Evolutionary conservation across 495 filamentous ascomycete species (phyloP).

Genomic region (Daldinia grandis): DNA sequence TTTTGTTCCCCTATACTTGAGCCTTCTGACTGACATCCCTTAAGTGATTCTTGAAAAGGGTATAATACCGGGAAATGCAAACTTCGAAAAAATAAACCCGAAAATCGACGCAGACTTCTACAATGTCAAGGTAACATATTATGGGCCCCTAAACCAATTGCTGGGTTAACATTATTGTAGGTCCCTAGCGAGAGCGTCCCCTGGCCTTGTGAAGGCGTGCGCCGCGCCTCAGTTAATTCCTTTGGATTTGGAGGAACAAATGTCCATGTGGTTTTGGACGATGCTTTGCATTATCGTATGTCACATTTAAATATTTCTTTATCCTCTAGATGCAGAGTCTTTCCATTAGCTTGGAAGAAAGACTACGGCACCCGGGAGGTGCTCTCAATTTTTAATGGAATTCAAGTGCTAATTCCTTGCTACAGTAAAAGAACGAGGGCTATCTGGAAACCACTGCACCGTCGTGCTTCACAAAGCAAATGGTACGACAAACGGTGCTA

Average conservation of each 20-base stretch:
- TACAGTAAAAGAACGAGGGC: conserved; percentile 19
- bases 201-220: conserved; percentile 46
- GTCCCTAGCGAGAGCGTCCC: conserved; percentile 39
- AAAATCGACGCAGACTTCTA: conserved; percentile 46
- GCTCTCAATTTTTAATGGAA: no score
- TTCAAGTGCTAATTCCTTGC: not conserved
- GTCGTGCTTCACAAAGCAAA: not conserved
- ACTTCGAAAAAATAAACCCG: conserved; percentile 60
- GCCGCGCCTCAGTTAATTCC: conserved; percentile 61
- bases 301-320: not conserved
- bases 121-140: conserved; percentile 32
- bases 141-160: not conserved
- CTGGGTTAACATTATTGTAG: conserved; percentile 11
- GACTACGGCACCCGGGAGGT: no score
- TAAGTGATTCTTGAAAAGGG: conserved; percentile 61
- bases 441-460: conserved; percentile 43
- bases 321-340: no score
- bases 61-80: conserved; percentile 51
- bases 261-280: conserved; percentile 64
- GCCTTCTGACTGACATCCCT: not conserved
- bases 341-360: no score
- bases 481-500: not conserved
- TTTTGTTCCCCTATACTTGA: not conserved
- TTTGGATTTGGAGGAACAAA: conserved; percentile 70
- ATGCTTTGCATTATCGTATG: conserved; percentile 31